Evolutionary conservation across 371 early-diverging fungal genomes (phyloP).

Genomic region (Haplosporangium sp.): DNA sequence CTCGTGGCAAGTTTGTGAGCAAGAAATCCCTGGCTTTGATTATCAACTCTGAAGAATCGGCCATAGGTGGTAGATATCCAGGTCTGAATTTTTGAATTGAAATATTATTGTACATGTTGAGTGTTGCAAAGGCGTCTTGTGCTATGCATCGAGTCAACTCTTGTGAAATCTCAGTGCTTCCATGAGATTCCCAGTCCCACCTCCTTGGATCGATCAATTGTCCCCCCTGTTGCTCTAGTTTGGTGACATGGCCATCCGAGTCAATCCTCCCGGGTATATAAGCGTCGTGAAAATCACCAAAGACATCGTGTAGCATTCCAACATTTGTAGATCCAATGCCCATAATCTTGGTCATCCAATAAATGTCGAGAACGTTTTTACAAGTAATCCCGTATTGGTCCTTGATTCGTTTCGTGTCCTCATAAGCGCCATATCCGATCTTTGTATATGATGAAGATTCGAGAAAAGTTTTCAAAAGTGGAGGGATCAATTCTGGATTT

Average conservation of each 20-base stretch:
- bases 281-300: slow-evolving; percentile 42
- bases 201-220: slow-evolving; percentile 43
- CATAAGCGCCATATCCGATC: slow-evolving; percentile 49
- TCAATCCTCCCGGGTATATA: slow-evolving; percentile 49
- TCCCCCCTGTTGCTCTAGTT: slow-evolving; percentile 1
- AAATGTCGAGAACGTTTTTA: slow-evolving; percentile 37
- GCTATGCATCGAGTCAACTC: slow-evolving; percentile 48
- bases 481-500: slow-evolving; percentile 40
- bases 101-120: slow-evolving; percentile 37
- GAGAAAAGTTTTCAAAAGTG: slow-evolving; percentile 46
- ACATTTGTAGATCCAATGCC: slow-evolving; percentile 46
- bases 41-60: slow-evolving; percentile 1
- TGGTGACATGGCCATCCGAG: slow-evolving; percentile 6
- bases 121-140: slow-evolving; percentile 45
- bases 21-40: slow-evolving; percentile 28
- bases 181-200: slow-evolving; percentile 55
- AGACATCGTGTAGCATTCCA: slow-evolving; percentile 38
- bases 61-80: slow-evolving; percentile 23
- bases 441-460: slow-evolving; percentile 43
- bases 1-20: slow-evolving; percentile 44
- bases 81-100: slow-evolving; percentile 23
- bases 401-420: slow-evolving; percentile 39
- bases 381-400: slow-evolving; percentile 48
- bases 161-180: slow-evolving; percentile 32
- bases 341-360: slow-evolving; percentile 52